phyloP scores from a whole-genome alignment of 2,329 filamentous ascomycete genomes.

The Sporothrix schenckii region DNA sequence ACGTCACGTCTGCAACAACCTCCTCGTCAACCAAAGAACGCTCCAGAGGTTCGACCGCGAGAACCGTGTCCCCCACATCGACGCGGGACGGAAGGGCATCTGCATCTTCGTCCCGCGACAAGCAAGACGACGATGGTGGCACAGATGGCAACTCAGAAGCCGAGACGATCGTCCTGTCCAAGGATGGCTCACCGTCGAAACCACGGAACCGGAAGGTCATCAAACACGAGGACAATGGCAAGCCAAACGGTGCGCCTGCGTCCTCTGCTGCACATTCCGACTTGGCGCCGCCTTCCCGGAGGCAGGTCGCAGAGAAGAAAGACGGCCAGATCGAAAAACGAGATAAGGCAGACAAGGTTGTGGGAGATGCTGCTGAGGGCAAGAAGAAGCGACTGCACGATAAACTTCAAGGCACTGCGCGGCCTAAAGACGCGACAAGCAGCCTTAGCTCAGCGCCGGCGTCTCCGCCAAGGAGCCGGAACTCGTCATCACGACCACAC shows the following conservation, averaged over 20 bases:
- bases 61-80: conserved; percentile 36
- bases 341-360: conserved; percentile 33
- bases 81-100: conserved; percentile 42
- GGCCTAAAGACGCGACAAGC: conserved; percentile 57
- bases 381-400: conserved; percentile 58
- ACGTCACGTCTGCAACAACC: background rate
- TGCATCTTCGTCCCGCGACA: conserved; percentile 41
- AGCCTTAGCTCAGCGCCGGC: conserved; percentile 62
- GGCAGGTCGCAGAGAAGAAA: conserved; percentile 37
- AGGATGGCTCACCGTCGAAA: conserved; percentile 67
- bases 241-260: conserved; percentile 53
- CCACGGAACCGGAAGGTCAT: conserved; percentile 57
- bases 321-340: conserved; percentile 26
- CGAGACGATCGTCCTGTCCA: conserved; percentile 70
- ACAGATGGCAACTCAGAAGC: conserved; percentile 69
- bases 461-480: conserved; percentile 53
- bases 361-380: conserved; percentile 38
- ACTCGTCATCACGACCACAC: conserved; percentile 45
- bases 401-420: conserved; percentile 37
- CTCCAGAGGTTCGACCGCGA: background rate
- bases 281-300: conserved; percentile 22
- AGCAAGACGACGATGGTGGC: conserved; percentile 50
- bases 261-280: background rate
- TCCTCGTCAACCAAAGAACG: conserved; percentile 8
- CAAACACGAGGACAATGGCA: conserved; percentile 68